These are phyloP conservation scores for Sorghum bicolor DNA, from an alignment of 176 grass and related monocot genomes.

Conservation along the genomic window DNA sequence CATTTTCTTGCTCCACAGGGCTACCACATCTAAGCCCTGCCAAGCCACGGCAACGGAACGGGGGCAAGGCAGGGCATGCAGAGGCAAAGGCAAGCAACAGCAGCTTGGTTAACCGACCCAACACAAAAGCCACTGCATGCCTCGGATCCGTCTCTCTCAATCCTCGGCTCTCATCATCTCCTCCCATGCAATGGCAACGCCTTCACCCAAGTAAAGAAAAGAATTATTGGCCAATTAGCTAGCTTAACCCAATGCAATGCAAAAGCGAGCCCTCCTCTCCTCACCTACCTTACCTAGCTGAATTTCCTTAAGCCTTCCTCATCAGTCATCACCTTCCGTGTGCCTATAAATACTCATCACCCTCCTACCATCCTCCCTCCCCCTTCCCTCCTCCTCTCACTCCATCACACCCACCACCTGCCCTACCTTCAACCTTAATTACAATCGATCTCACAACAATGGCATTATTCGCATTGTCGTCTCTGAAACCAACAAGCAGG, in stretches of 20 bases:
- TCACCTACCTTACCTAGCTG: conserved; percentile 12
- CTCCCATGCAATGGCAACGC: not conserved
- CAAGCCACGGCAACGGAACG: conserved; percentile 47
- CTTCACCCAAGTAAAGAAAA: conserved; percentile 92
- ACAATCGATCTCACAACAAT: conserved; percentile 14
- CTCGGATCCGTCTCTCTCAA: not conserved
- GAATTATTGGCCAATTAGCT: conserved; percentile 60
- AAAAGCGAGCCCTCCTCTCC: conserved; percentile 34
- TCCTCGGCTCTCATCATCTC: not conserved
- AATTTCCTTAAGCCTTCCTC: not conserved
- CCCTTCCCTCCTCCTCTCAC: conserved; percentile 27
- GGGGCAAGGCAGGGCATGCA: not conserved
- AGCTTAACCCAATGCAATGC: conserved; percentile 21
- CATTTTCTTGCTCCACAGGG: conserved; percentile 30
- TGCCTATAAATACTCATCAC: conserved; percentile 1
- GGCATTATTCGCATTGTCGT: conserved; percentile 8
- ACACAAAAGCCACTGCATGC: not conserved
- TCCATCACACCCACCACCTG: not conserved
- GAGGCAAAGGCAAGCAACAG: conserved; percentile 14
- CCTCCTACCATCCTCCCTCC: conserved; percentile 25
- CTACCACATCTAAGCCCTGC: not conserved
- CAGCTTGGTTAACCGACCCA: not conserved
- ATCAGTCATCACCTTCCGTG: not conserved
- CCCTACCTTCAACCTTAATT: not conserved
- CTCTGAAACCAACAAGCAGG: conserved; percentile 21